phyloP scores from a whole-genome alignment of 2,329 filamentous ascomycete genomes.

The Aspergillus glaucus region DNA sequence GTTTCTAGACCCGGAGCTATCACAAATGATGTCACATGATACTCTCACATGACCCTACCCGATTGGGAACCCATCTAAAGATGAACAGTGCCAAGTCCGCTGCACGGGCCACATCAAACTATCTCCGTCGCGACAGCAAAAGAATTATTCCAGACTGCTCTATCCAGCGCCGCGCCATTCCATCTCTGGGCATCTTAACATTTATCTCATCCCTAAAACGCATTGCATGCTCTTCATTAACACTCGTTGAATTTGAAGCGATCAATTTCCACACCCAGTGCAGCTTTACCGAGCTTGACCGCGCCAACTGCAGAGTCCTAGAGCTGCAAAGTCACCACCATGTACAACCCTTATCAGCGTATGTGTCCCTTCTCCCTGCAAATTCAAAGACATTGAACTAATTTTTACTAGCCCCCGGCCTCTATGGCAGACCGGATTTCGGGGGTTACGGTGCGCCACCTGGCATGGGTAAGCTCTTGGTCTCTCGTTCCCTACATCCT shows the following conservation, averaged over 20 bases:
- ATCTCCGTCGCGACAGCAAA: not conserved
- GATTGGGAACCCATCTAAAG: not conserved
- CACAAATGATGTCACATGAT: not conserved
- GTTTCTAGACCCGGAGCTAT: not conserved
- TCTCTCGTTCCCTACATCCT: not conserved
- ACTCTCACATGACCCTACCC: not conserved
- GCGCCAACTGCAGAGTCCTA: not conserved
- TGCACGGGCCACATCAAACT: not conserved
- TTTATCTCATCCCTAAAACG: too few relatives aligned
- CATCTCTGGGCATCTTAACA: not conserved
- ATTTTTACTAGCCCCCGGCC: conserved; percentile 31
- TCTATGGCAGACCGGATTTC: conserved; percentile 70
- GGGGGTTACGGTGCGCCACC: conserved; percentile 68
- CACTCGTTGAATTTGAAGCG: not conserved
- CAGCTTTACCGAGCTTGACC: not conserved
- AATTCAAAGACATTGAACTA: not conserved
- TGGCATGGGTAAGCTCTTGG: conserved; percentile 63
- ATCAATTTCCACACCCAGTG: not conserved
- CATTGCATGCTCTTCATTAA: not conserved
- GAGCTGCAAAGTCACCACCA: conserved; percentile 18
- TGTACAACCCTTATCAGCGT: conserved; percentile 44
- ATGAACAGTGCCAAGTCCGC: not conserved
- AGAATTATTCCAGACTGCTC: not conserved
- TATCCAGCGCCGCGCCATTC: not conserved
- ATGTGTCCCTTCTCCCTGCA: conserved; percentile 9